These are phyloP conservation scores for Aspergillus indologenus DNA, from an alignment of 495 filamentous ascomycete species.

Conservation along the genomic window DNA sequence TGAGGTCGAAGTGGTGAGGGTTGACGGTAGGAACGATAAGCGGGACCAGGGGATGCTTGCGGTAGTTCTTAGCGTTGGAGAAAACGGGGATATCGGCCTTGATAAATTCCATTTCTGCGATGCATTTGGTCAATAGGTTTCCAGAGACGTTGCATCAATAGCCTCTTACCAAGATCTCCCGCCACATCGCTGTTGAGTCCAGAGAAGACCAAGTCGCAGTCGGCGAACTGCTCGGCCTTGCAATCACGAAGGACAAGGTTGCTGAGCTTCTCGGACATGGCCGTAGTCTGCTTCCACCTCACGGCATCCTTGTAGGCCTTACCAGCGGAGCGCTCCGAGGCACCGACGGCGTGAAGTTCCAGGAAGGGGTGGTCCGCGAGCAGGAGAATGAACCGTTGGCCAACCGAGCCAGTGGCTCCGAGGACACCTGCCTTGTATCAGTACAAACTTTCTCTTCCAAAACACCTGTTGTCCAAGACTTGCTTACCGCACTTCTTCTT, in stretches of 20 bases:
- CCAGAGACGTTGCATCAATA: neutral
- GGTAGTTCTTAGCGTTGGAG: conserved; percentile 88
- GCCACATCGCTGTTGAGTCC: conserved; percentile 84
- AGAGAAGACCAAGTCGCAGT: conserved; percentile 87
- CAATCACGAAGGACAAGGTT: conserved; percentile 73
- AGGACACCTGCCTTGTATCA: conserved; percentile 39
- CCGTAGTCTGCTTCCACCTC: conserved; percentile 75
- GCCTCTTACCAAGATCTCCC: conserved; percentile 64
- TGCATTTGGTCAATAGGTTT: conserved; percentile 1
- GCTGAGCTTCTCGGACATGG: conserved; percentile 64
- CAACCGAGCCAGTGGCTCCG: conserved; percentile 66
- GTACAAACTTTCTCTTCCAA: neutral
- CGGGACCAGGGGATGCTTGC: conserved; percentile 76
- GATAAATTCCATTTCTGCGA: conserved; percentile 72
- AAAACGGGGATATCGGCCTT: conserved; percentile 76
- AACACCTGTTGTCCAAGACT: neutral
- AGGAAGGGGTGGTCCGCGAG: conserved; percentile 77
- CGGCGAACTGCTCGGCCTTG: conserved; percentile 67
- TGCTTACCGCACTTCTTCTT: conserved; percentile 50
- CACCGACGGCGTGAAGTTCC: conserved; percentile 71
- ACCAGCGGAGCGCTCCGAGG: conserved; percentile 72
- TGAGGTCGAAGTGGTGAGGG: conserved; percentile 70
- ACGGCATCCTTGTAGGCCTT: conserved; percentile 84
- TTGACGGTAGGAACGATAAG: conserved; percentile 85
- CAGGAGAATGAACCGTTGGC: conserved; percentile 81